Percentiles rank a stretch among this genome's conserved stretches.
Conservation (phyloP, 202 grass and related monocot species). For the Cymbopogon flexuosus region DNA sequence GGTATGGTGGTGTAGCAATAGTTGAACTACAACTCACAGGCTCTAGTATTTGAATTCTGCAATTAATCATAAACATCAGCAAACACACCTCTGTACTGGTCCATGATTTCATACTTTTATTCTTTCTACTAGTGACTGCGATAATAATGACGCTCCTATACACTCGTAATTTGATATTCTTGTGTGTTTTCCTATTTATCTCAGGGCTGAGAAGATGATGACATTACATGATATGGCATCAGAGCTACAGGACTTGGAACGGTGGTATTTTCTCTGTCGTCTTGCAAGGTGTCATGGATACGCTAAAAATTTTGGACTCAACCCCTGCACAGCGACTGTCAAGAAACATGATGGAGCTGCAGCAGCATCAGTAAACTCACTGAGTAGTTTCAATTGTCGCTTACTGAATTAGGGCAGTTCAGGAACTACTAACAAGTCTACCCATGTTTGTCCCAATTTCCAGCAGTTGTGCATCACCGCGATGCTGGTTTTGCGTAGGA, state of each 20-base stretch:
- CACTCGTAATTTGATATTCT: neutral
- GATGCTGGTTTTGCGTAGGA: constrained; percentile 18
- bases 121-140: neutral
- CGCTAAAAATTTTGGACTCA: neutral
- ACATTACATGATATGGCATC: constrained; percentile 28
- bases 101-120: neutral
- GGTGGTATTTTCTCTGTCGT: constrained; percentile 32
- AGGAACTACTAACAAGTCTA: constrained; percentile 16
- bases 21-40: neutral
- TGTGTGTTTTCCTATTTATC: constrained; percentile 3
- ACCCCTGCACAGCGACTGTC: neutral
- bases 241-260: constrained; percentile 18
- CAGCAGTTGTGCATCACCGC: neutral
- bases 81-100: neutral
- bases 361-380: neutral
- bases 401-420: constrained; percentile 32
- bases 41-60: neutral
- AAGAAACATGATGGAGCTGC: constrained; percentile 16
- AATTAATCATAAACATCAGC: neutral
- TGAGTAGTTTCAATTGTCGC: constrained; percentile 30
- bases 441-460: neutral
- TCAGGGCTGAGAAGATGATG: constrained; percentile 19
- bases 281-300: constrained; percentile 26
- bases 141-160: neutral
- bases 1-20: constrained; percentile 15